Evolutionary conservation across 2,329 filamentous ascomycete genomes (phyloP).

Genomic region (Exophiala lecanii-corni): DNA sequence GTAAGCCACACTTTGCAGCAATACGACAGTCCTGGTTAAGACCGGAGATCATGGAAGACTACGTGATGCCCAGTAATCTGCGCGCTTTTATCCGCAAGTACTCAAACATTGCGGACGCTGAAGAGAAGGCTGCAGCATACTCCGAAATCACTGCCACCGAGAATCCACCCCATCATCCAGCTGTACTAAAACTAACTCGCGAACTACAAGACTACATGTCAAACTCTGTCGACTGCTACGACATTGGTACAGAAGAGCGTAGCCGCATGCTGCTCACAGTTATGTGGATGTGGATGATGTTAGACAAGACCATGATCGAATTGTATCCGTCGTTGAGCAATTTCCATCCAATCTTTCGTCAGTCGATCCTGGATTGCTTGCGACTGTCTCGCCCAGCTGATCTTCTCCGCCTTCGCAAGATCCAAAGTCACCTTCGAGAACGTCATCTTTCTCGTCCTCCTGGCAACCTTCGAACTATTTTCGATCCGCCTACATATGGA

Average conservation of each 20-base stretch:
- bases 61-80: not conserved
- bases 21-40: conserved; percentile 1
- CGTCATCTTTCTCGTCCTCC: not conserved
- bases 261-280: conserved; percentile 51
- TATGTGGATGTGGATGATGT: conserved; percentile 54
- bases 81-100: conserved; percentile 4
- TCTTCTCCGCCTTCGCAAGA: conserved; percentile 51
- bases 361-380: conserved; percentile 51
- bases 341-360: conserved; percentile 49
- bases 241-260: conserved; percentile 45
- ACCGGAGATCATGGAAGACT: not conserved
- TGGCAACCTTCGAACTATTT: conserved; percentile 41
- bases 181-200: no score
- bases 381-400: conserved; percentile 46
- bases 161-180: no score
- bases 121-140: no score
- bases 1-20: conserved; percentile 34
- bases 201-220: conserved; percentile 33
- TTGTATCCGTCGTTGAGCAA: conserved; percentile 46
- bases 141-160: no score
- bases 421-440: no score
- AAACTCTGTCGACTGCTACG: conserved; percentile 36
- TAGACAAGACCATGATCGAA: conserved; percentile 48
- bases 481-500: conserved; percentile 39
- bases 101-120: conserved; percentile 2